A percentile compares a stretch with the other conserved stretches of the same genome.
phyloP scores from a whole-genome alignment of 2,329 filamentous ascomycete species.

The Exserohilum rostratum region DNA sequence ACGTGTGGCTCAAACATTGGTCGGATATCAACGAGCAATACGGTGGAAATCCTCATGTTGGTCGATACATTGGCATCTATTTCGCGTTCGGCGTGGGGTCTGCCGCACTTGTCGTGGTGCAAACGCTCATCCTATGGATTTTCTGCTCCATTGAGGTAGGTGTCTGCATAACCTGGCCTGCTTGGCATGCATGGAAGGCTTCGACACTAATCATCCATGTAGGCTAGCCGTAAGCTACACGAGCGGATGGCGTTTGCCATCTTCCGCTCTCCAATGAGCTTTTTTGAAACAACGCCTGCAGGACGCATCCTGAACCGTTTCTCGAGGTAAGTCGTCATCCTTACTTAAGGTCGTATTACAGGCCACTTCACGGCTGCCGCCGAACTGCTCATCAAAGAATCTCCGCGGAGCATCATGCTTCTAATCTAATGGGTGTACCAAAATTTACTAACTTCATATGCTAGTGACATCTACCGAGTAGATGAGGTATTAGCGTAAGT shows the following conservation, averaged over 20 bases:
- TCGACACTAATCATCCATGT: constrained; percentile 30
- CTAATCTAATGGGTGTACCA: not conserved
- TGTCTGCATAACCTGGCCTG: constrained; percentile 18
- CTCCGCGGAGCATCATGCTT: not conserved
- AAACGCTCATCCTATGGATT: constrained; percentile 96
- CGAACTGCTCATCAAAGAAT: not conserved
- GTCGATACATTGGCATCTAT: constrained; percentile 93
- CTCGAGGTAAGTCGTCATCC: constrained; percentile 69
- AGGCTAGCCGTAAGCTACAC: constrained; percentile 94
- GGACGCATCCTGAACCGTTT: constrained; percentile 97
- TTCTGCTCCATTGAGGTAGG: constrained; percentile 97
- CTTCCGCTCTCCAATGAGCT: constrained; percentile 97
- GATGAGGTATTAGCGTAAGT: constrained; percentile 84
- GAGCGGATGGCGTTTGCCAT: constrained; percentile 97
- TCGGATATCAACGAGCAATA: constrained; percentile 75
- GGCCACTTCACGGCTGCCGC: constrained; percentile 13
- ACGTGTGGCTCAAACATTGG: constrained; percentile 94
- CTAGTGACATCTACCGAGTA: constrained; percentile 76
- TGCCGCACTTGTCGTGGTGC: constrained; percentile 81
- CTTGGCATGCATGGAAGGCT: constrained; percentile 5
- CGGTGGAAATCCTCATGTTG: constrained; percentile 75
- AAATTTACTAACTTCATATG: constrained; percentile 25
- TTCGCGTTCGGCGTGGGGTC: constrained; percentile 92
- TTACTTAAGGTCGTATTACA: constrained; percentile 8
- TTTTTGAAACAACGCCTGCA: constrained; percentile 96